These are phyloP conservation scores for Phaffia tasmanica DNA, from an alignment of 768 basidiomycete species.

Conservation along the genomic window DNA sequence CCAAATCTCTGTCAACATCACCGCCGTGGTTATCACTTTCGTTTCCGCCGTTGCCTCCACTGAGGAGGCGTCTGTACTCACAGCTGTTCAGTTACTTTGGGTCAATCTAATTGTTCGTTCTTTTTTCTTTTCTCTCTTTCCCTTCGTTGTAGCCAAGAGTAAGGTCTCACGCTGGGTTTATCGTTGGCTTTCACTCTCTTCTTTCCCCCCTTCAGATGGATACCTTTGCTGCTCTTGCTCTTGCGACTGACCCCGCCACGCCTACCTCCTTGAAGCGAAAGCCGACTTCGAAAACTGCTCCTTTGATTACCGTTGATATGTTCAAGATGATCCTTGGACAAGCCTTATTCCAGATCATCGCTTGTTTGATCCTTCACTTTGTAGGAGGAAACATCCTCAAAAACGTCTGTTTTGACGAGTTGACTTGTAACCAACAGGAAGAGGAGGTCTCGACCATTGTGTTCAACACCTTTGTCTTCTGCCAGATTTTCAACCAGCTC, in stretches of 20 bases:
- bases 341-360: slow-evolving; percentile 67
- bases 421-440: slow-evolving; percentile 24
- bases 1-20: slow-evolving; percentile 69
- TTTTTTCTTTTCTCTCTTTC: neutral
- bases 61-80: slow-evolving; percentile 69
- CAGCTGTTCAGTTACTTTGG: slow-evolving; percentile 94
- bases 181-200: neutral
- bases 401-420: slow-evolving; percentile 41
- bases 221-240: slow-evolving; percentile 91
- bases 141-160: neutral
- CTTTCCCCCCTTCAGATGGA: slow-evolving; percentile 11
- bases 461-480: slow-evolving; percentile 97
- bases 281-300: slow-evolving; percentile 78
- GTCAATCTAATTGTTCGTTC: slow-evolving; percentile 50
- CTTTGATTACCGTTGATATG: slow-evolving; percentile 86
- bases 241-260: slow-evolving; percentile 91
- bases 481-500: slow-evolving; percentile 56
- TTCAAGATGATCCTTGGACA: slow-evolving; percentile 91
- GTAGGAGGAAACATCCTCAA: slow-evolving; percentile 59
- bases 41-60: slow-evolving; percentile 72
- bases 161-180: neutral
- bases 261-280: slow-evolving; percentile 63
- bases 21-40: slow-evolving; percentile 77
- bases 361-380: slow-evolving; percentile 86
- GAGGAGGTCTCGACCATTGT: slow-evolving; percentile 67